phyloP scores from a whole-genome alignment of 225 moss, liverwort and hornwort genomes.

The Antitrichia curtipendula region DNA sequence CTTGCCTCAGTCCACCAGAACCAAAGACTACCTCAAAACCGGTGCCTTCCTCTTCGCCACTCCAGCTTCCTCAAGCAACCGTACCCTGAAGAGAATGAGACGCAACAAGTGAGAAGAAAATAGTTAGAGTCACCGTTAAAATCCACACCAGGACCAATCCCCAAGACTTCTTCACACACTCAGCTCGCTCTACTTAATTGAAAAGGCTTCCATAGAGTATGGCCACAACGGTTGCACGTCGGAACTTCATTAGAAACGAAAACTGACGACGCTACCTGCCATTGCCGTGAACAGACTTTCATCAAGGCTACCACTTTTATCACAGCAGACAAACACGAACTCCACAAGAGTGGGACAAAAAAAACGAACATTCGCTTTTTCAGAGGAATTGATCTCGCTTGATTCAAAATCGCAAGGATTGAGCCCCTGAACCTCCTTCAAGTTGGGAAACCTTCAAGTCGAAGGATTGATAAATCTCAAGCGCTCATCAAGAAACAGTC shows the following conservation, averaged over 20 bases:
- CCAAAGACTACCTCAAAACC: neutral
- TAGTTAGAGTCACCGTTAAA: neutral
- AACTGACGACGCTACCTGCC: neutral
- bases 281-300: neutral
- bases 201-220: neutral
- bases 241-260: neutral
- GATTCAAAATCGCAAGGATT: neutral
- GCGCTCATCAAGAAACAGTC: neutral
- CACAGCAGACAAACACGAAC: neutral
- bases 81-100: neutral
- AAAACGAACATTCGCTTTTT: neutral
- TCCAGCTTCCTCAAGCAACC: neutral
- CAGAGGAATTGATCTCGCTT: neutral
- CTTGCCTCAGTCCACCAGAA: neutral
- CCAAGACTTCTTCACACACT: neutral
- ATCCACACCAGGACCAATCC: neutral
- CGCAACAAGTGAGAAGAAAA: neutral
- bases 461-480: neutral
- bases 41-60: neutral
- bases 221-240: neutral
- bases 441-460: neutral
- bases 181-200: neutral
- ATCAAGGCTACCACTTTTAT: neutral
- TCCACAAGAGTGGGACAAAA: neutral
- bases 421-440: neutral